These are phyloP conservation scores for Penicillium aurantiogriseum DNA, from an alignment of 2,329 filamentous ascomycete species.

Conservation along the genomic window DNA sequence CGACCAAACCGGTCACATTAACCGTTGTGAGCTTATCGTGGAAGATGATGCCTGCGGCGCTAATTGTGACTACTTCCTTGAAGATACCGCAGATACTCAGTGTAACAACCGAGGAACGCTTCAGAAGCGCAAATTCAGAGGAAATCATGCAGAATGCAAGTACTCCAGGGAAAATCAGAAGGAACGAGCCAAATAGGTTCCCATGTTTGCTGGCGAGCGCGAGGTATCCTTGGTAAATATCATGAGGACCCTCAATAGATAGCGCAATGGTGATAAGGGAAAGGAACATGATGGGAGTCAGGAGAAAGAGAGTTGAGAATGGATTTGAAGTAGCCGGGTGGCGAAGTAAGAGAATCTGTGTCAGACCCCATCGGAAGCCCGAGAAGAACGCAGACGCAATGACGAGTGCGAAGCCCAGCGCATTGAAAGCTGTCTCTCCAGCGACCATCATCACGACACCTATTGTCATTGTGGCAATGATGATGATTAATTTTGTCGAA, in stretches of 20 bases:
- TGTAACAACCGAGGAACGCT: constrained; percentile 93
- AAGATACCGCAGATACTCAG: constrained; percentile 97
- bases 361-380: constrained; percentile 97
- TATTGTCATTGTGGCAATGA: constrained; percentile 87
- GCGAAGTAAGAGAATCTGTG: constrained; percentile 88
- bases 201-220: constrained; percentile 68
- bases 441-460: constrained; percentile 99
- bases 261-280: constrained; percentile 77
- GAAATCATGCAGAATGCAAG: constrained; percentile 97
- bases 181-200: constrained; percentile 60
- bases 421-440: constrained; percentile 85
- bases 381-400: constrained; percentile 94
- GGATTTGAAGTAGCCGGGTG: constrained; percentile 95
- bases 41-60: constrained; percentile 82
- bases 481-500: constrained; percentile 78
- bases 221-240: constrained; percentile 65
- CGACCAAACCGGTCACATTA: constrained; percentile 82
- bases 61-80: constrained; percentile 97
- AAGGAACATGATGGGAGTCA: constrained; percentile 95
- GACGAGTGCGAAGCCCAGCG: constrained; percentile 83
- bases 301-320: constrained; percentile 94
- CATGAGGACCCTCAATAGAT: constrained; percentile 75
- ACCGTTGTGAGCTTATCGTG: constrained; percentile 81
- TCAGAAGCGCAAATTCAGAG: constrained; percentile 89
- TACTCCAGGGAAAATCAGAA: constrained; percentile 83